phyloP scores from a whole-genome alignment of 2,329 filamentous ascomycete species.

The Colletotrichum musae region DNA sequence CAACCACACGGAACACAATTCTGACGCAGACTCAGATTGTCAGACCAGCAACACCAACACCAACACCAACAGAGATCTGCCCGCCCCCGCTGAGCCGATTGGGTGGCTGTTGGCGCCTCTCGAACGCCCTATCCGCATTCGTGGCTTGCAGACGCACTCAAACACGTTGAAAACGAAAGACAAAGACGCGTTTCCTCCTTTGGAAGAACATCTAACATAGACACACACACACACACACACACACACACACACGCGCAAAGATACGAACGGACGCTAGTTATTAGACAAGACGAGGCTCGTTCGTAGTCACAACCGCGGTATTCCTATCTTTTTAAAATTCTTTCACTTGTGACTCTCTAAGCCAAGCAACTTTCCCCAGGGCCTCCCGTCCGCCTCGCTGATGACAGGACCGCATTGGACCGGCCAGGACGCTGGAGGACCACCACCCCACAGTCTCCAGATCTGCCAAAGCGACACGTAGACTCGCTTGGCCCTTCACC shows the following conservation, averaged over 20 bases:
- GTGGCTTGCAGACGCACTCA: constrained; percentile 3
- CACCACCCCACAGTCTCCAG: constrained; percentile 18
- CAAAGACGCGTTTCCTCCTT: background rate
- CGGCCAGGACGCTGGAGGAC: background rate
- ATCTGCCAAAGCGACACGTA: constrained; percentile 17
- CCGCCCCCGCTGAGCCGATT: background rate
- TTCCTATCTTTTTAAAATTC: no score
- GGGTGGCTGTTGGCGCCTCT: background rate
- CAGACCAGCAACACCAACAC: no score
- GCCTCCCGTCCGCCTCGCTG: constrained; percentile 17
- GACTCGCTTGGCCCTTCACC: constrained; percentile 20
- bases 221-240: no score
- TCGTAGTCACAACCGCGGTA: background rate
- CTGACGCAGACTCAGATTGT: constrained; percentile 20
- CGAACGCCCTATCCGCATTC: background rate
- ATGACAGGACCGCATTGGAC: constrained; percentile 6
- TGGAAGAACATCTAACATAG: no score
- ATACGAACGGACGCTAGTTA: no score
- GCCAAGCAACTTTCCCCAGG: background rate
- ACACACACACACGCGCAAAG: no score
- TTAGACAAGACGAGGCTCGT: background rate
- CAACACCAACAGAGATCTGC: constrained; percentile 3
- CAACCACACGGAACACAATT: constrained; percentile 29
- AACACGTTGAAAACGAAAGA: constrained; percentile 33
- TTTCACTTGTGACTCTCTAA: no score